A percentile compares a stretch with the other conserved stretches of the same genome.
Evolutionary conservation across 2,329 filamentous ascomycete species (phyloP).

Genomic region (Fusarium solani-melongenae): DNA sequence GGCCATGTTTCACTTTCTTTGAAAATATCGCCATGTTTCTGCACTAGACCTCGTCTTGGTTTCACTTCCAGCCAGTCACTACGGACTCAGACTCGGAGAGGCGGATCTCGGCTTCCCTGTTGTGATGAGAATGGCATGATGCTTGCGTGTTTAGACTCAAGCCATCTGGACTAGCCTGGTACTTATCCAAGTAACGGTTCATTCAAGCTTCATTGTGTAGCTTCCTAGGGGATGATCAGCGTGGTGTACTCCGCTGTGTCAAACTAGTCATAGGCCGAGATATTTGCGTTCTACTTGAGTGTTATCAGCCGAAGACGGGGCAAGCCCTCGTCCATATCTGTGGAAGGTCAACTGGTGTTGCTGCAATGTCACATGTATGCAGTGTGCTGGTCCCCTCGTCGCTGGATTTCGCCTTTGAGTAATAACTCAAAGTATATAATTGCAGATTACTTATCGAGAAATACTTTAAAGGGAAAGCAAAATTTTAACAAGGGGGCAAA

Average conservation of each 20-base stretch:
- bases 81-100: background rate
- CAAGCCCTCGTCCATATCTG: background rate
- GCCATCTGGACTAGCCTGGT: background rate
- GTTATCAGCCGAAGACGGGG: background rate
- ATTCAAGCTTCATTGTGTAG: background rate
- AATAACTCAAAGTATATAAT: background rate
- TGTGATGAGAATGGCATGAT: background rate
- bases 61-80: background rate
- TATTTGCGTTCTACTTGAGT: background rate
- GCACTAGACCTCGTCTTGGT: background rate
- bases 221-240: background rate
- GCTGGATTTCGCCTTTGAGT: background rate
- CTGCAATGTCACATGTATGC: background rate
- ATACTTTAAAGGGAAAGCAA: background rate
- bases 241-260: background rate
- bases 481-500: too few relatives aligned
- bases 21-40: background rate
- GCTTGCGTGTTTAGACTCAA: background rate
- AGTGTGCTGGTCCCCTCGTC: too few relatives aligned
- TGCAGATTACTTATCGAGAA: background rate
- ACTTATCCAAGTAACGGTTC: background rate
- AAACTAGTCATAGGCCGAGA: background rate
- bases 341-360: background rate
- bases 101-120: background rate
- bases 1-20: background rate